Percentiles rank a stretch among this genome's conserved stretches.
Evolutionary conservation across 345 rosid genomes (phyloP).

Genomic region (Gossypium ekmanianum): DNA sequence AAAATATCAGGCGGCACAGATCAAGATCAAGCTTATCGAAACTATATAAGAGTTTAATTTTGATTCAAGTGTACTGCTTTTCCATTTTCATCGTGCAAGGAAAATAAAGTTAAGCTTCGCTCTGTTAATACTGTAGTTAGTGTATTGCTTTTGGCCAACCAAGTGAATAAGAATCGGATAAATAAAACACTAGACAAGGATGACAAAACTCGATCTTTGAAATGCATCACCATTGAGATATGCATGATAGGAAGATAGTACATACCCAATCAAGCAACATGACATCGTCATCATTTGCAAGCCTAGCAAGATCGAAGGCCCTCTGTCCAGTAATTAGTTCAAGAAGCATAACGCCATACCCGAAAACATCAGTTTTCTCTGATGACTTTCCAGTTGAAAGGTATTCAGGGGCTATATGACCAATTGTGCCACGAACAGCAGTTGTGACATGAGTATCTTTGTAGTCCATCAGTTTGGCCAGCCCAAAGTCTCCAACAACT

Average conservation of each 20-base stretch:
- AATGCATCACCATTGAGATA: background rate
- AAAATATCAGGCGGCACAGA: background rate
- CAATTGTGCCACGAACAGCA: constrained; percentile 93
- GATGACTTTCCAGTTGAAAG: constrained; percentile 87
- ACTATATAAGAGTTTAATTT: background rate
- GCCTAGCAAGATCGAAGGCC: constrained; percentile 94
- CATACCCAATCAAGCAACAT: constrained; percentile 96
- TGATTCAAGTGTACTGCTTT: background rate
- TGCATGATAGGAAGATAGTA: background rate
- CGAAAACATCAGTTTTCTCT: constrained; percentile 96
- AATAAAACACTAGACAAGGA: background rate
- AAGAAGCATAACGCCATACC: constrained; percentile 95
- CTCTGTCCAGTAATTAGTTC: constrained; percentile 93
- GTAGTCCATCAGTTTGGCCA: constrained; percentile 88
- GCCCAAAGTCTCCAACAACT: constrained; percentile 93
- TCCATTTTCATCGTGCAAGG: no score
- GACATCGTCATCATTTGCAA: constrained; percentile 87
- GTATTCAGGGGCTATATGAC: constrained; percentile 95
- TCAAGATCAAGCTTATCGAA: background rate
- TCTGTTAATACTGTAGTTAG: no score
- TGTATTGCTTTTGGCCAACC: constrained; percentile 12
- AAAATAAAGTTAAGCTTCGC: no score
- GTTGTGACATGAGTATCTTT: constrained; percentile 93
- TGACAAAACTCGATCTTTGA: background rate
- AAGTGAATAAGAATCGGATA: background rate